Base-by-base conservation (phyloP, 2,329 filamentous ascomycete species). In the Fusarium sp. region DNA sequence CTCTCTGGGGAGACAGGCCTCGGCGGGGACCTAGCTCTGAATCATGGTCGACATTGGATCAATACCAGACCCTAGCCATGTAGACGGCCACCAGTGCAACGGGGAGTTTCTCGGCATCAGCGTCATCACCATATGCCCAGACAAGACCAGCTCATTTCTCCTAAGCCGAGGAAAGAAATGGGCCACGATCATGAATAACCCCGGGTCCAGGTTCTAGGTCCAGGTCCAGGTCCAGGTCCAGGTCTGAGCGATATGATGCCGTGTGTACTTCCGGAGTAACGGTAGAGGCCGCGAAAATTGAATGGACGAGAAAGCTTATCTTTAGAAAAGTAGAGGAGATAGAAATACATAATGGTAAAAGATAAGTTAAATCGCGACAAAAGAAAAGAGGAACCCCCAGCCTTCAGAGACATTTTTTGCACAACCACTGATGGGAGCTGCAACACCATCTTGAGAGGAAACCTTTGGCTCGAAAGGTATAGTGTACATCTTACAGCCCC, bases 261-360 rank as follows among this genome's bases (percentile, higher is more conserved):
- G 20, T 48, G 66, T 58, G 53, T 66, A 46, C 56, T 53, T 36
- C 58, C 46, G 45, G 68, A 68, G 64, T 72, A 65, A 71, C 56
- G 68, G 60, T 58, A 44, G 60, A 65, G 56, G 42, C 39, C 13
- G 36, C 43, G 24, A 51, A 58, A 70, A 54, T 48, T 68, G 63
- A 62, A 61, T 58, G 61, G 60, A 62, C 39, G 63, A 69, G 49
- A 49, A 53, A 53, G 58, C 77, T 79, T 79, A 79, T 79, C 77
- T 78, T 54, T 69, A 53, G 55, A 56, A 68, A 70, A 68, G 44
- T 15, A 69, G 58, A 79, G 73, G 74, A 79, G 72, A 79, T 78
- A 72, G 73, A 77, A 80, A 80, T 81, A 81, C 79, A 77, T 80
- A 80, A 80, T 80, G 73, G 66, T 34, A 75, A 78, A 75, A 71